Evolutionary conservation across 23 red algal species (phyloP).

Genomic region (Gracilaria gracilis): DNA sequence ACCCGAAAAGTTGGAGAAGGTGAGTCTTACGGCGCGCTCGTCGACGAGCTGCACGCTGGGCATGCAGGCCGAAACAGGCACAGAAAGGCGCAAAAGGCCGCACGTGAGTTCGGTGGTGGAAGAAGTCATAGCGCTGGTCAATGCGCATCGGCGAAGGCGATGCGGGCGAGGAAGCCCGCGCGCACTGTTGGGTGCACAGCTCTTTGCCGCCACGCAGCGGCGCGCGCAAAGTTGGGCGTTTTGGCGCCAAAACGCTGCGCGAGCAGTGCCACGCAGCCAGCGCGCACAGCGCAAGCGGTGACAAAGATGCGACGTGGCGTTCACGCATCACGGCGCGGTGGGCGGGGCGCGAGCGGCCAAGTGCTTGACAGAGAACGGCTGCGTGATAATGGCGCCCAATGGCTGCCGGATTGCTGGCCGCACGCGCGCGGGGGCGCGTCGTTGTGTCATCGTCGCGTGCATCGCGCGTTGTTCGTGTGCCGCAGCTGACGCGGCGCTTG

Average conservation of each 20-base stretch:
- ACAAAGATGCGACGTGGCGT: neutral
- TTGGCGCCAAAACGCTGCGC: constrained; percentile 10
- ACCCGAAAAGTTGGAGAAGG: constrained; percentile 61
- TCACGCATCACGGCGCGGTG: neutral
- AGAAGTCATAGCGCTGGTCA: neutral
- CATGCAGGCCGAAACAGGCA: constrained; percentile 33
- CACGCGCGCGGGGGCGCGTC: neutral
- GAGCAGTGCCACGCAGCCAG: neutral
- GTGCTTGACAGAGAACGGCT: neutral
- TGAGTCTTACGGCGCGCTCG: constrained; percentile 11
- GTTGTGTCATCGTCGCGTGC: neutral
- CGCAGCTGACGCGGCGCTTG: neutral
- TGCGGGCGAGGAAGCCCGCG: neutral
- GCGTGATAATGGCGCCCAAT: neutral
- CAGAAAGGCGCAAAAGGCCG: constrained; percentile 35
- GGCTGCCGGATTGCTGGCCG: neutral
- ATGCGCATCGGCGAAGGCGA: neutral
- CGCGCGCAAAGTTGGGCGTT: constrained; percentile 1
- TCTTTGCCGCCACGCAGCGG: neutral
- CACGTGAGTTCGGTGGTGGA: constrained; percentile 20
- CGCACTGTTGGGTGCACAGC: neutral
- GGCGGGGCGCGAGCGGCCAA: constrained; percentile 9
- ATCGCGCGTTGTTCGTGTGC: too few relatives aligned
- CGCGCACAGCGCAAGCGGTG: neutral
- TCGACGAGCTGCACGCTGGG: constrained; percentile 21